Evolutionary conservation across 2,329 filamentous ascomycete genomes (phyloP).

Genomic region (Blastomyces emzantsi): DNA sequence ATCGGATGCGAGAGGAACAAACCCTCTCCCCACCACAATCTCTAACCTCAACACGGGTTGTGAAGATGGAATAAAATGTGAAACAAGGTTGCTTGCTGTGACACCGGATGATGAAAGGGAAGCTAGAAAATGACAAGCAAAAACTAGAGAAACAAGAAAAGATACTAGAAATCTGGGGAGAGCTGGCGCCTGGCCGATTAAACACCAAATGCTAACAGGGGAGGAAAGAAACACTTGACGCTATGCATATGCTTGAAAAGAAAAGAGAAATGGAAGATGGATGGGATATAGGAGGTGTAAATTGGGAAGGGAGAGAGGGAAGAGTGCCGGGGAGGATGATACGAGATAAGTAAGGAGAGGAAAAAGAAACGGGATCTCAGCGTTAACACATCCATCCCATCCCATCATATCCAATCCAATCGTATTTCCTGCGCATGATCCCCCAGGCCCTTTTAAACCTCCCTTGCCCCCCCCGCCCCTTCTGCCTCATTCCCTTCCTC

Average conservation of each 20-base stretch:
- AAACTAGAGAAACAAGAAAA: too few species aligned
- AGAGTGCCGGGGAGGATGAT: background rate
- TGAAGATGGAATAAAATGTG: too few species aligned
- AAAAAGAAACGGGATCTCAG: background rate
- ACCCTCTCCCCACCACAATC: too few species aligned
- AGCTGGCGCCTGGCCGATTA: background rate
- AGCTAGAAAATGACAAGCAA: too few species aligned
- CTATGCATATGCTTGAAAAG: background rate
- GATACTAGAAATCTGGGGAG: background rate
- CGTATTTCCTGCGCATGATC: background rate
- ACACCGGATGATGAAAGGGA: too few species aligned
- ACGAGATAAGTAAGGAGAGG: background rate
- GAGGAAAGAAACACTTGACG: background rate
- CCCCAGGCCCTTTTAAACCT: background rate
- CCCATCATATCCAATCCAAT: background rate
- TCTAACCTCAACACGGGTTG: too few species aligned
- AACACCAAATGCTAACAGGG: background rate
- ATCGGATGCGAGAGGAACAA: too few species aligned
- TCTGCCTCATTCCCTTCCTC: background rate
- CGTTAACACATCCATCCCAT: background rate
- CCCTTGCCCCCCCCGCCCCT: constrained; percentile 39
- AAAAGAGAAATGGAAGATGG: background rate
- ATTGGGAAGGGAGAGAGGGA: background rate
- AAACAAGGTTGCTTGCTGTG: too few species aligned
- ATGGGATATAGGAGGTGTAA: background rate